Conservation (phyloP, 2,329 filamentous ascomycete species). For the Fusarium verticillioides region DNA sequence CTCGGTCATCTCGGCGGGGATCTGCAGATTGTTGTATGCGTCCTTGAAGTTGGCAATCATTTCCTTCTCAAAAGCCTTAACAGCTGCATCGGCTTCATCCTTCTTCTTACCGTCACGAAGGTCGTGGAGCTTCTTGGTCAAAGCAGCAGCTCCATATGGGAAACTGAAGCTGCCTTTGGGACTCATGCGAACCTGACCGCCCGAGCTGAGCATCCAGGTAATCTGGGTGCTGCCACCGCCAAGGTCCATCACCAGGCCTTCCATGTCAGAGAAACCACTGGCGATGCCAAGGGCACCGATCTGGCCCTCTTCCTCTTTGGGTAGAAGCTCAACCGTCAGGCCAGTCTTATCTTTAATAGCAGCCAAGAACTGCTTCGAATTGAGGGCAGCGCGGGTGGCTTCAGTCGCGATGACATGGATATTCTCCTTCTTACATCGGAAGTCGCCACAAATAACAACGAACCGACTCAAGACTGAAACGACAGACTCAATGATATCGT, state of each 20-base stretch:
- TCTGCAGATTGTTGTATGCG: slow-evolving; percentile 62
- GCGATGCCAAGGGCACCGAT: slow-evolving; percentile 75
- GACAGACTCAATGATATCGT: slow-evolving; percentile 42
- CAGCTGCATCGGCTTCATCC: slow-evolving; percentile 55
- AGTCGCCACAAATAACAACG: slow-evolving; percentile 45
- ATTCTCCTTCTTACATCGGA: slow-evolving; percentile 39
- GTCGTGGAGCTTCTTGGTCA: slow-evolving; percentile 65
- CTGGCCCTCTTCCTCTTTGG: slow-evolving; percentile 73
- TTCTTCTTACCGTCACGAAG: slow-evolving; percentile 52
- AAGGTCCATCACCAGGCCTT: slow-evolving; percentile 77
- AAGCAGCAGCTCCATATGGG: slow-evolving; percentile 76
- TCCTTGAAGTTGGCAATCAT: slow-evolving; percentile 63
- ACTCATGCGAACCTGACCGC: slow-evolving; percentile 62
- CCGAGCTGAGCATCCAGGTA: slow-evolving; percentile 69
- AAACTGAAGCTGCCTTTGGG: slow-evolving; percentile 70
- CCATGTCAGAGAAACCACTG: slow-evolving; percentile 69
- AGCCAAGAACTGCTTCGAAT: slow-evolving; percentile 44
- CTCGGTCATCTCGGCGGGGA: slow-evolving; percentile 63
- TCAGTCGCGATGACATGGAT: slow-evolving; percentile 49
- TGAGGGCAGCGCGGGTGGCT: slow-evolving; percentile 47
- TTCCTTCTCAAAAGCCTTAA: slow-evolving; percentile 58
- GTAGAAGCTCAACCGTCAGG: slow-evolving; percentile 69
- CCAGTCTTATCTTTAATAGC: slow-evolving; percentile 65
- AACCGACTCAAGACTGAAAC: slow-evolving; percentile 45
- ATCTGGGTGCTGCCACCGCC: slow-evolving; percentile 77